Evolutionary conservation across 495 filamentous ascomycete species (phyloP).

Genomic region (Hyaloscypha bicolor): DNA sequence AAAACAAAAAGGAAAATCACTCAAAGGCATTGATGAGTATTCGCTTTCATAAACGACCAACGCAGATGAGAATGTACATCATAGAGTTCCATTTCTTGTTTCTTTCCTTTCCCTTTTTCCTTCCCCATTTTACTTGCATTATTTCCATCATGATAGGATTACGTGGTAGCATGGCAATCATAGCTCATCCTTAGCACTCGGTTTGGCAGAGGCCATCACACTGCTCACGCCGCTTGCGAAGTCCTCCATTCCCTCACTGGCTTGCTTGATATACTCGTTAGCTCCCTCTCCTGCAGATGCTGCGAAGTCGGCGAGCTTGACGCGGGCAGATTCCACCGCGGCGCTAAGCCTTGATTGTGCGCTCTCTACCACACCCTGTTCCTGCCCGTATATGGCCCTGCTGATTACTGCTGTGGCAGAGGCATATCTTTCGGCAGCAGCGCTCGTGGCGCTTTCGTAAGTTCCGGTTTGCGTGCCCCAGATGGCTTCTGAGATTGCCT

Average conservation of each 20-base stretch:
- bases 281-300: slow-evolving; percentile 29
- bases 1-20: background rate
- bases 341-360: slow-evolving; percentile 29
- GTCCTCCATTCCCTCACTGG: slow-evolving; percentile 34
- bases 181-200: slow-evolving; percentile 27
- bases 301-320: slow-evolving; percentile 30
- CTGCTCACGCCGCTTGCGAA: slow-evolving; percentile 33
- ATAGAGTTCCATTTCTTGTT: background rate
- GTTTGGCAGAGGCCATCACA: slow-evolving; percentile 22
- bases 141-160: slow-evolving; percentile 3
- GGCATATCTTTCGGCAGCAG: slow-evolving; percentile 44
- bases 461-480: slow-evolving; percentile 48
- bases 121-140: slow-evolving; percentile 3
- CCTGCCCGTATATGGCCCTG: slow-evolving; percentile 24
- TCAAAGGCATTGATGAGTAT: background rate
- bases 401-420: slow-evolving; percentile 36
- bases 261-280: slow-evolving; percentile 21
- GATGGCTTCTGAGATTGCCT: slow-evolving; percentile 54
- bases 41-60: background rate
- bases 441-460: slow-evolving; percentile 39
- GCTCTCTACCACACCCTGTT: slow-evolving; percentile 37
- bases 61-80: background rate
- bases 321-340: slow-evolving; percentile 30
- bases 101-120: background rate
- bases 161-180: slow-evolving; percentile 11